A percentile compares a stretch with the other conserved stretches of the same genome.
phyloP scores from a whole-genome alignment of 768 basidiomycete genomes.

The Russula virescens region DNA sequence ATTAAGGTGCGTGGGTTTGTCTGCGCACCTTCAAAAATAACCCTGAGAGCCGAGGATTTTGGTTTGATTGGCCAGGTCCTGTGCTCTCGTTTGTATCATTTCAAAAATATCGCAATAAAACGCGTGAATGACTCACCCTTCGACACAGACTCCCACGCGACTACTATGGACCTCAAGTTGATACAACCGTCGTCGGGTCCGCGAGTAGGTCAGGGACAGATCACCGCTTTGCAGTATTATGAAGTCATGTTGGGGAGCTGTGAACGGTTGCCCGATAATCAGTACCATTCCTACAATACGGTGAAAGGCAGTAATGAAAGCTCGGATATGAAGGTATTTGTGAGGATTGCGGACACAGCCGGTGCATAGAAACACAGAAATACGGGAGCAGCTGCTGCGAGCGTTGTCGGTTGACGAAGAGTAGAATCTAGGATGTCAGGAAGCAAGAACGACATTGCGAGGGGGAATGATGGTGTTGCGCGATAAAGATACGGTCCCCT shows the following conservation, averaged over 20 bases:
- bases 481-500: too few species aligned
- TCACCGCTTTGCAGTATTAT: slow-evolving; percentile 66
- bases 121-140: slow-evolving; percentile 33
- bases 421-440: too few species aligned
- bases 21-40: neutral
- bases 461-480: too few species aligned
- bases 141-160: slow-evolving; percentile 30
- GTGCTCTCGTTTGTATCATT: slow-evolving; percentile 75
- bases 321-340: too few species aligned
- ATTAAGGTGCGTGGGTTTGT: slow-evolving; percentile 59
- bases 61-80: too few species aligned
- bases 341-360: too few species aligned
- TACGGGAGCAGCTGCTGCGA: too few species aligned
- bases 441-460: too few species aligned
- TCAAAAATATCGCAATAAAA: slow-evolving; percentile 64
- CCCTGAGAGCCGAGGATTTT: too few species aligned
- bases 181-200: slow-evolving; percentile 24
- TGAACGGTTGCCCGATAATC: slow-evolving; percentile 88
- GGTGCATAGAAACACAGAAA: too few species aligned
- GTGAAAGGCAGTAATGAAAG: too few species aligned
- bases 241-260: slow-evolving; percentile 78
- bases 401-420: too few species aligned
- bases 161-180: slow-evolving; percentile 38
- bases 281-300: slow-evolving; percentile 30
- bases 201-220: slow-evolving; percentile 26